Evolutionary conservation across 2,329 filamentous ascomycete genomes (phyloP).

Genomic region (Lecanicillium sp.): DNA sequence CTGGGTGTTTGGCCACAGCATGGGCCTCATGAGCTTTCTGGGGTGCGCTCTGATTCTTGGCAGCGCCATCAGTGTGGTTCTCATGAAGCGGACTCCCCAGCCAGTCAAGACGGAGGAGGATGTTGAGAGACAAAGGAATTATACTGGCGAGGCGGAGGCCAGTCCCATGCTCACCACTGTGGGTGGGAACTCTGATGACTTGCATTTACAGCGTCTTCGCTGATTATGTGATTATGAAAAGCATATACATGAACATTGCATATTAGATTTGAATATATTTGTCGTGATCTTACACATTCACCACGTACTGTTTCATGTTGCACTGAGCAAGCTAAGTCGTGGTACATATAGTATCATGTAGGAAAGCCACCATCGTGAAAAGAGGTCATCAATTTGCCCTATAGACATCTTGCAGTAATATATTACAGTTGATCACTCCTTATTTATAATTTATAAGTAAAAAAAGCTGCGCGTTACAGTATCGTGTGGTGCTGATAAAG

Average conservation of each 20-base stretch:
- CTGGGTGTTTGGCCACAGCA: conserved; percentile 43
- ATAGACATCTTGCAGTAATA: no score
- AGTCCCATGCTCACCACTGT: conserved; percentile 32
- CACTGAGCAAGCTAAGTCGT: no score
- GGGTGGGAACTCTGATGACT: conserved; percentile 16
- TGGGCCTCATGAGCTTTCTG: conserved; percentile 39
- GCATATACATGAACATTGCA: not conserved
- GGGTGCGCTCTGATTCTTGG: conserved; percentile 47
- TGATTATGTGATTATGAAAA: not conserved
- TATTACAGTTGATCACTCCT: no score
- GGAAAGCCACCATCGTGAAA: no score
- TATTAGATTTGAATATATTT: not conserved
- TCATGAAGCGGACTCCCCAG: conserved; percentile 30
- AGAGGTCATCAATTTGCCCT: no score
- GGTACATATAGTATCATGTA: no score
- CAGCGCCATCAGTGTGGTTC: conserved; percentile 42
- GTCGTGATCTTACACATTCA: not conserved
- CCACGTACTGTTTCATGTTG: not conserved
- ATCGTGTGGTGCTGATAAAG: no score
- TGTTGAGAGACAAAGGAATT: conserved; percentile 23
- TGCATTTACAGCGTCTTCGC: conserved; percentile 8
- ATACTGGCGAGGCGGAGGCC: conserved; percentile 25
- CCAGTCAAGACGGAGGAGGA: conserved; percentile 21
- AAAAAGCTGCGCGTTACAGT: not conserved
- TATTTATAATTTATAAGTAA: conserved; percentile 2